Percentiles rank a stretch among this genome's conserved stretches.
Conservation (phyloP, 2,329 filamentous ascomycete species). For the Geosmithia flava region DNA sequence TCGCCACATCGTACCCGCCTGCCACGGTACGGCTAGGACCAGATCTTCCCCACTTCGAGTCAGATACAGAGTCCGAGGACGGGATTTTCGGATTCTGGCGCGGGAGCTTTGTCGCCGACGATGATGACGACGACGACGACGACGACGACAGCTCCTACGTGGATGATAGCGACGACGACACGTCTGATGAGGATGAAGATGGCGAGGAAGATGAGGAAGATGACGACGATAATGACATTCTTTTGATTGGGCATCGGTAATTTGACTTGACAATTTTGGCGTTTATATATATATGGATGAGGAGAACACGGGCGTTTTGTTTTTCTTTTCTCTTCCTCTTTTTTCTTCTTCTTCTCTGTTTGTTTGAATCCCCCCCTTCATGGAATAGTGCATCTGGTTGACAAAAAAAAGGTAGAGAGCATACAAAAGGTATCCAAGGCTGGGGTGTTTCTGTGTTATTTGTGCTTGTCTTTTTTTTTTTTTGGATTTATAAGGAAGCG, state of each 20-base stretch:
- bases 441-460: no score
- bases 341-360: no score
- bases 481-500: no score
- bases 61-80: conserved; percentile 34
- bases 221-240: conserved; percentile 36
- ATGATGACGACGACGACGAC: conserved; percentile 31
- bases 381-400: not conserved
- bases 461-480: no score
- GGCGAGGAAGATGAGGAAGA: conserved; percentile 37
- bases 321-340: no score
- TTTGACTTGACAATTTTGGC: not conserved
- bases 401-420: not conserved
- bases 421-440: not conserved
- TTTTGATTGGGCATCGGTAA: conserved; percentile 36
- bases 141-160: conserved; percentile 25
- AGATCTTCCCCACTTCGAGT: conserved; percentile 4
- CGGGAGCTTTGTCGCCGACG: conserved; percentile 22
- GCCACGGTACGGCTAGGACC: conserved; percentile 7
- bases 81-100: conserved; percentile 48
- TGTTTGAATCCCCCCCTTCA: no score
- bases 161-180: conserved; percentile 24
- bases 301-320: not conserved
- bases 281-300: not conserved
- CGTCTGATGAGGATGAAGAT: conserved; percentile 27
- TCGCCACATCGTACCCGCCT: conserved; percentile 32